Evolutionary conservation across 495 filamentous ascomycete genomes (phyloP).

Genomic region (Monascus purpureus): DNA sequence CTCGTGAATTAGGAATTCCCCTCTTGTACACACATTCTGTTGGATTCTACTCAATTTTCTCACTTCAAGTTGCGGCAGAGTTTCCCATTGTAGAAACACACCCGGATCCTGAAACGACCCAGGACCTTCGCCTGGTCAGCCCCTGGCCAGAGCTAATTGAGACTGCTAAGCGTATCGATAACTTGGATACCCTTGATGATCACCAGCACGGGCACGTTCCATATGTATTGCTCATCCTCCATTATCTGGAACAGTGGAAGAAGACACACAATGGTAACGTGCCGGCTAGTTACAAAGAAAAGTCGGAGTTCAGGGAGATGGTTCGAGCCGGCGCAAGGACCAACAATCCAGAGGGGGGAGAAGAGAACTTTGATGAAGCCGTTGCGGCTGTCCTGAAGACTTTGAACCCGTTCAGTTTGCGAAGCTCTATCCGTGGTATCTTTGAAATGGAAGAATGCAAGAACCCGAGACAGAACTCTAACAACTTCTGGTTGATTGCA

Average conservation of each 20-base stretch:
- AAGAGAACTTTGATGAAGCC: slow-evolving; percentile 97
- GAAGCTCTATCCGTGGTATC: slow-evolving; percentile 57
- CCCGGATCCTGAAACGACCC: slow-evolving; percentile 71
- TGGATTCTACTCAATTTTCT: slow-evolving; percentile 81
- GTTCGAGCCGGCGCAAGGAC: slow-evolving; percentile 53
- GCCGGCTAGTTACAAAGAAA: slow-evolving; percentile 72
- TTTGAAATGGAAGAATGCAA: slow-evolving; percentile 53
- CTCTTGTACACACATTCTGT: slow-evolving; percentile 73
- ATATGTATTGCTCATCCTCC: slow-evolving; percentile 69
- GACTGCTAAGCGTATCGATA: slow-evolving; percentile 43
- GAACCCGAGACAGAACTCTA: slow-evolving; percentile 24
- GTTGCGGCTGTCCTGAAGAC: slow-evolving; percentile 75
- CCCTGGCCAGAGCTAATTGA: slow-evolving; percentile 76
- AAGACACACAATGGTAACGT: slow-evolving; percentile 48
- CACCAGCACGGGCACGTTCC: slow-evolving; percentile 90
- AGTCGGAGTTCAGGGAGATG: slow-evolving; percentile 61
- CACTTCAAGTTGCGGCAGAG: slow-evolving; percentile 53
- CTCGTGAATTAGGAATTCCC: slow-evolving; percentile 49
- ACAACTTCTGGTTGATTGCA: slow-evolving; percentile 81
- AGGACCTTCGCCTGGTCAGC: slow-evolving; percentile 70
- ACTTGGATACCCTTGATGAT: slow-evolving; percentile 57
- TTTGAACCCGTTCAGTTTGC: slow-evolving; percentile 50
- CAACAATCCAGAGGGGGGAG: slow-evolving; percentile 69
- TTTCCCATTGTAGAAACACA: slow-evolving; percentile 98
- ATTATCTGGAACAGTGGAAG: slow-evolving; percentile 82